Conservation (phyloP, 148 eudicot species). For the Pouteria glomerata region DNA sequence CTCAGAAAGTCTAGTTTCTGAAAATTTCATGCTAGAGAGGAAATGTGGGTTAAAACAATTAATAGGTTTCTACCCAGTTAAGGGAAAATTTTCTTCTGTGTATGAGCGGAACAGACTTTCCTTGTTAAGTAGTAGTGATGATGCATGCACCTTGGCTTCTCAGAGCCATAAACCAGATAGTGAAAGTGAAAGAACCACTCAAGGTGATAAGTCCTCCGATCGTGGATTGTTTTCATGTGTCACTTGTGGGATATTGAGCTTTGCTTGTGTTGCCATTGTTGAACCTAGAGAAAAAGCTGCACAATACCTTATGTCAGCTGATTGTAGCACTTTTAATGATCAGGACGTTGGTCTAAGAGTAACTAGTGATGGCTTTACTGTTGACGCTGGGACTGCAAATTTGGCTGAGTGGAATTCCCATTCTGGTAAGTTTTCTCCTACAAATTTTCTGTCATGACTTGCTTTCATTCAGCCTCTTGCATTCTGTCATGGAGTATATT, state of each 20-base stretch:
- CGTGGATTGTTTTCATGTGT: constrained; percentile 90
- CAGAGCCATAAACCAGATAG: constrained; percentile 21
- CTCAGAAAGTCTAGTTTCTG: constrained; percentile 29
- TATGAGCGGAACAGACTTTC: constrained; percentile 15
- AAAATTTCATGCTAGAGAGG: constrained; percentile 29
- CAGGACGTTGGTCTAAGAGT: constrained; percentile 31
- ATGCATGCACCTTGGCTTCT: constrained; percentile 16
- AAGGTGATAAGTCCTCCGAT: constrained; percentile 42
- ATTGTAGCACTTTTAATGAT: constrained; percentile 49
- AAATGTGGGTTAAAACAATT: constrained; percentile 42
- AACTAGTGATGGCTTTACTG: constrained; percentile 27
- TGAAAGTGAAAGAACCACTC: too few species aligned
- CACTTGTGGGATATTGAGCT: constrained; percentile 93
- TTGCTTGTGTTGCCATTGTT: constrained; percentile 89
- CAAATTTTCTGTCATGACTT: not conserved
- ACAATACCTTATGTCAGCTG: constrained; percentile 71
- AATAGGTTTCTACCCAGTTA: constrained; percentile 32
- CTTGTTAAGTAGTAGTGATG: constrained; percentile 15
- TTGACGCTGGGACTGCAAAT: constrained; percentile 56
- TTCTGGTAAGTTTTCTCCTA: too few species aligned
- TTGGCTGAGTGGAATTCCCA: too few species aligned
- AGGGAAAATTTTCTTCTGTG: constrained; percentile 38
- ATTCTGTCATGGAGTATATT: not conserved
- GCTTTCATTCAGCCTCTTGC: not conserved
- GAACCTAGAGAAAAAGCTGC: constrained; percentile 77